phyloP scores from a whole-genome alignment of 371 early-diverging fungal species.

The Agmasoma carcini region DNA sequence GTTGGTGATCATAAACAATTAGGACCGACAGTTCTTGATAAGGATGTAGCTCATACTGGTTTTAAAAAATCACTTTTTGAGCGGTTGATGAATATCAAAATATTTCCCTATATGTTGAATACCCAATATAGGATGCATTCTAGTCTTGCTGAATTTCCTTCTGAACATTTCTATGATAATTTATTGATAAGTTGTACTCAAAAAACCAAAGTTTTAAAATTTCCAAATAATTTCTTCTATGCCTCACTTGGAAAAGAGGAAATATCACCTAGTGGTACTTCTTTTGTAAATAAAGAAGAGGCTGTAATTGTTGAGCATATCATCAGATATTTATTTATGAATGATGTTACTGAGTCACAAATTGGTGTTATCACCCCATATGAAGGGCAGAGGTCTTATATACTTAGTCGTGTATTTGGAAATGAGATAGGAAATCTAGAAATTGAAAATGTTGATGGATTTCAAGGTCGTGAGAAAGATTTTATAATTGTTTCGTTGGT shows the following conservation, averaged over 20 bases:
- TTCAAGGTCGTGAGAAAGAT: constrained; percentile 97
- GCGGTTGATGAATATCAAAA: constrained; percentile 70
- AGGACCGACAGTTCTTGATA: constrained; percentile 87
- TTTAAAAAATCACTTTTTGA: constrained; percentile 86
- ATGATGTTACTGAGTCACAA: constrained; percentile 68
- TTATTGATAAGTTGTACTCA: constrained; percentile 62
- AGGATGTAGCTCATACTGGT: constrained; percentile 78
- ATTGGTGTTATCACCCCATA: constrained; percentile 97
- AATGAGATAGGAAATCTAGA: constrained; percentile 76
- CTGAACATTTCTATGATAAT: constrained; percentile 94
- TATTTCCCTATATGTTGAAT: constrained; percentile 75
- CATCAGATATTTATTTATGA: constrained; percentile 72
- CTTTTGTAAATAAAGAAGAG: constrained; percentile 74
- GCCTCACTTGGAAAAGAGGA: constrained; percentile 79
- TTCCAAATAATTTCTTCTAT: constrained; percentile 87
- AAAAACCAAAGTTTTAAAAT: constrained; percentile 70
- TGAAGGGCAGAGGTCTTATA: constrained; percentile 86
- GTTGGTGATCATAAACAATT: constrained; percentile 97
- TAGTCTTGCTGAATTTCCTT: constrained; percentile 81
- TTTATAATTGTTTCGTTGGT: constrained; percentile 91
- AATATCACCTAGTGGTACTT: constrained; percentile 78
- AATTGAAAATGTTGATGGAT: constrained; percentile 92
- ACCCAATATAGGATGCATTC: constrained; percentile 98
- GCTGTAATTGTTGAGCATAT: constrained; percentile 75
- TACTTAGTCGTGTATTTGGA: constrained; percentile 68